These are phyloP conservation scores for Yamadazyma oceani DNA, from an alignment of 1,139 yeast species.

Conservation along the genomic window DNA sequence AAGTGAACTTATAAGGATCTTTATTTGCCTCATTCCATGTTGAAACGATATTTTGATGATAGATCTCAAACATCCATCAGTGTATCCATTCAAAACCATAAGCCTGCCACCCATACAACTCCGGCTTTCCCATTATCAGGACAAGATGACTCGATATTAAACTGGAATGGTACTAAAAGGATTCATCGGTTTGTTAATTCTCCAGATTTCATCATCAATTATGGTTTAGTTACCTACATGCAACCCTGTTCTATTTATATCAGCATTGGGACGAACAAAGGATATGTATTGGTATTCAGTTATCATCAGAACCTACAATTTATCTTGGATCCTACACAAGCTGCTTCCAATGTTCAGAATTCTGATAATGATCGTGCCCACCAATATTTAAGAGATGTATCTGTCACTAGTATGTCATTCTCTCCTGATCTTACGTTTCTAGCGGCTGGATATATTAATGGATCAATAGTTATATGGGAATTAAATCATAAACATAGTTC, in stretches of 20 bases:
- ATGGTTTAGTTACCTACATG: conserved; percentile 53
- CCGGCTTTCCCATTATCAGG: neutral
- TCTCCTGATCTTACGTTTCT: conserved; percentile 33
- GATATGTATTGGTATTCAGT: conserved; percentile 60
- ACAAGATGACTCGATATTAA: conserved; percentile 2
- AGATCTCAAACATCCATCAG: conserved; percentile 35
- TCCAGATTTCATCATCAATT: conserved; percentile 23
- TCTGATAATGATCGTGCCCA: conserved; percentile 29
- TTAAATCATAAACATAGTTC: conserved; percentile 11
- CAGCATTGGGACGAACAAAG: conserved; percentile 63
- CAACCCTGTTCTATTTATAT: conserved; percentile 50
- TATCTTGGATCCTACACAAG: conserved; percentile 32
- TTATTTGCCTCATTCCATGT: conserved; percentile 3
- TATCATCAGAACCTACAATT: conserved; percentile 55
- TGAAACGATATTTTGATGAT: conserved; percentile 32
- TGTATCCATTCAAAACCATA: conserved; percentile 17
- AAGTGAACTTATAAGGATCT: too few species aligned
- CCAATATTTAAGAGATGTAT: conserved; percentile 9
- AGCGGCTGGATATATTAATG: conserved; percentile 36
- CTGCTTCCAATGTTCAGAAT: conserved; percentile 24
- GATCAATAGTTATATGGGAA: conserved; percentile 33
- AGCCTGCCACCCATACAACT: conserved; percentile 3
- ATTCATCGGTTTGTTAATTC: conserved; percentile 24
- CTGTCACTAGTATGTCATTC: conserved; percentile 45
- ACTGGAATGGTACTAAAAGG: conserved; percentile 26